Evolutionary conservation across 2,329 filamentous ascomycete species (phyloP).

Genomic region (Trichophaea hybrida): DNA sequence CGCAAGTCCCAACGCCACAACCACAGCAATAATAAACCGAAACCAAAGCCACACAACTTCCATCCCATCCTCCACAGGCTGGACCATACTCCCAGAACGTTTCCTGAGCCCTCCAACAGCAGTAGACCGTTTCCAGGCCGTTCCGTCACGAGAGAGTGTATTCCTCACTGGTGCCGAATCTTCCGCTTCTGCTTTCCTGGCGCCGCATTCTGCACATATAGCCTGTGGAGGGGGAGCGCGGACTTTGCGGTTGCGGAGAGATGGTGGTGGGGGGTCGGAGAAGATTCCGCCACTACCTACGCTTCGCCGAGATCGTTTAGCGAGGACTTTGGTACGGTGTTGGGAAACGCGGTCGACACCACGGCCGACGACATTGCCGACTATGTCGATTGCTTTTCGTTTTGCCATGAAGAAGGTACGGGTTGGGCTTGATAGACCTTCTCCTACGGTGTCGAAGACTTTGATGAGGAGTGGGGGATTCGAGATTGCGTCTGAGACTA

Average conservation of each 20-base stretch:
- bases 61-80: slow-evolving; percentile 14
- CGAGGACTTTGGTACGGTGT: neutral
- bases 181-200: neutral
- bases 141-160: neutral
- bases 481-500: slow-evolving; percentile 14
- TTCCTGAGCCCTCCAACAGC: neutral
- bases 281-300: neutral
- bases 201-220: neutral
- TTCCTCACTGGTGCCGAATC: neutral
- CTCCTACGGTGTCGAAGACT: slow-evolving; percentile 7
- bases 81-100: neutral
- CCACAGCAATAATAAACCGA: slow-evolving; percentile 21
- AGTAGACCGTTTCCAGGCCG: neutral
- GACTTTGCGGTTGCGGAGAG: neutral
- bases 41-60: slow-evolving; percentile 24
- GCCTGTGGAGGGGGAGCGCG: neutral
- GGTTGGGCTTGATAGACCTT: slow-evolving; percentile 6
- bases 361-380: slow-evolving; percentile 5
- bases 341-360: slow-evolving; percentile 9
- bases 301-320: neutral
- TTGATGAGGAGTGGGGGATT: slow-evolving; percentile 17
- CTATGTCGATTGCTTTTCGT: slow-evolving; percentile 14
- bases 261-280: neutral
- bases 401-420: slow-evolving; percentile 12
- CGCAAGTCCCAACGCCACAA: slow-evolving; percentile 20